These are phyloP conservation scores for Cyclocybe cylindracea DNA, from an alignment of 768 basidiomycete species.

Conservation along the genomic window DNA sequence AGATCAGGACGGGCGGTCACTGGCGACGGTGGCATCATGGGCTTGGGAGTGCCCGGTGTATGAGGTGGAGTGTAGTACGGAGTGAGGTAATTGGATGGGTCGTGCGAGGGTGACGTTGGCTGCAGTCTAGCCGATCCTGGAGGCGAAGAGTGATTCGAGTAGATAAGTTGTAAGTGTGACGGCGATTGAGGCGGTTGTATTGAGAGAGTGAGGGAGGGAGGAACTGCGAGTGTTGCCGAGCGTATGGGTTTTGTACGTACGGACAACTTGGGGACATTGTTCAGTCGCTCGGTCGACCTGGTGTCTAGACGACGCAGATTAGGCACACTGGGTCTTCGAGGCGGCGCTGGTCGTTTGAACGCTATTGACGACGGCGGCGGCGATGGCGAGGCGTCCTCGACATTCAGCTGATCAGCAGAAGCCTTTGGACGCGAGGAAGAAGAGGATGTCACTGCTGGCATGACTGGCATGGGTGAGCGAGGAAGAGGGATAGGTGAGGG, in stretches of 20 bases:
- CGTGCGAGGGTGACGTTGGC: slow-evolving; percentile 35
- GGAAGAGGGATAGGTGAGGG: slow-evolving; percentile 32
- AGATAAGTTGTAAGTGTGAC: slow-evolving; percentile 58
- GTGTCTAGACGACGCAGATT: slow-evolving; percentile 66
- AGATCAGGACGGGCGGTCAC: slow-evolving; percentile 65
- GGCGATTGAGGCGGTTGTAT: slow-evolving; percentile 49
- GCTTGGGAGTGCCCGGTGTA: slow-evolving; percentile 50
- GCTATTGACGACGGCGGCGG: slow-evolving; percentile 66
- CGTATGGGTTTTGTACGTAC: slow-evolving; percentile 59
- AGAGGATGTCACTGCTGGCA: slow-evolving; percentile 50
- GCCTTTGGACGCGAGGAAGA: slow-evolving; percentile 18
- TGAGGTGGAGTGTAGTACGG: slow-evolving; percentile 57
- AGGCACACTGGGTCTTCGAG: slow-evolving; percentile 63
- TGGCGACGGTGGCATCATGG: slow-evolving; percentile 53
- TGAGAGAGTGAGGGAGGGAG: slow-evolving; percentile 41
- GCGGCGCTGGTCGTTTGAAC: slow-evolving; percentile 53
- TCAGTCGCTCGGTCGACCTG: slow-evolving; percentile 52
- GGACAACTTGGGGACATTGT: slow-evolving; percentile 57
- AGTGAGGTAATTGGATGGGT: slow-evolving; percentile 42
- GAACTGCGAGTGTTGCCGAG: slow-evolving; percentile 58
- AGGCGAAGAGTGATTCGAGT: slow-evolving; percentile 58
- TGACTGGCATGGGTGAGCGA: slow-evolving; percentile 56
- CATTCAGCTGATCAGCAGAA: slow-evolving; percentile 13
- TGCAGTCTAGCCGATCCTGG: slow-evolving; percentile 49
- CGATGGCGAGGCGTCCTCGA: slow-evolving; percentile 55